Evolutionary conservation across 2,329 filamentous ascomycete species (phyloP).

Genomic region (Cordyceps militaris): DNA sequence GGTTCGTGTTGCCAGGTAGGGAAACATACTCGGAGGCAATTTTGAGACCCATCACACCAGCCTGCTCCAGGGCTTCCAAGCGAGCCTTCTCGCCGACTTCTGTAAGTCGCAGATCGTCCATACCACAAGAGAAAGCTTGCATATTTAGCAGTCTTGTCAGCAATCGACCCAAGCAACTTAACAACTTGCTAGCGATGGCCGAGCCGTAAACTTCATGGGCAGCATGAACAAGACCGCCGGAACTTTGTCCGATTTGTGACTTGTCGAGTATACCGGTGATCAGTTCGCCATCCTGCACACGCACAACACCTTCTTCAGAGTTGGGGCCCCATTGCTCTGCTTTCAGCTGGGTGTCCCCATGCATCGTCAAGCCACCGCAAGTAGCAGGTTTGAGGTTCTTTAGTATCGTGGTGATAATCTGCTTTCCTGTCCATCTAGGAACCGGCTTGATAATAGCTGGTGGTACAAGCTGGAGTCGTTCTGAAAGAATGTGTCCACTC

Average conservation of each 20-base stretch:
- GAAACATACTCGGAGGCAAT: constrained; percentile 87
- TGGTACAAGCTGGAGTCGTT: constrained; percentile 71
- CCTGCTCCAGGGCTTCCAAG: constrained; percentile 59
- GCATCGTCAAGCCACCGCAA: constrained; percentile 71
- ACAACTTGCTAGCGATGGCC: constrained; percentile 73
- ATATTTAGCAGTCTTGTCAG: constrained; percentile 87
- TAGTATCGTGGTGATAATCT: constrained; percentile 85
- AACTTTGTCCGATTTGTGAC: constrained; percentile 81
- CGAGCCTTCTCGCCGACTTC: constrained; percentile 67
- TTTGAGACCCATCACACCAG: constrained; percentile 63
- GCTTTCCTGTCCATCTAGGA: constrained; percentile 89
- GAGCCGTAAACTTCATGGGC: constrained; percentile 92
- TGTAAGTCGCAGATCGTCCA: constrained; percentile 89
- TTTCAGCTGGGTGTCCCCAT: constrained; percentile 70
- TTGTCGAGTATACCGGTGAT: constrained; percentile 92
- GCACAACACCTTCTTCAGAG: constrained; percentile 73
- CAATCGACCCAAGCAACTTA: constrained; percentile 83
- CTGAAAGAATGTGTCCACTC: constrained; percentile 76
- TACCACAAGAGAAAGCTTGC: constrained; percentile 93
- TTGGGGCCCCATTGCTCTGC: constrained; percentile 70
- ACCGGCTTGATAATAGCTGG: constrained; percentile 78
- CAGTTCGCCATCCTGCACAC: constrained; percentile 81
- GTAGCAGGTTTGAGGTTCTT: constrained; percentile 81
- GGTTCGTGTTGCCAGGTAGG: constrained; percentile 57
- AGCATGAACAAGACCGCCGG: constrained; percentile 82